These are phyloP conservation scores for Meira miltonrushii DNA, from an alignment of 1,284 basidiomycete genomes.

Conservation along the genomic window DNA sequence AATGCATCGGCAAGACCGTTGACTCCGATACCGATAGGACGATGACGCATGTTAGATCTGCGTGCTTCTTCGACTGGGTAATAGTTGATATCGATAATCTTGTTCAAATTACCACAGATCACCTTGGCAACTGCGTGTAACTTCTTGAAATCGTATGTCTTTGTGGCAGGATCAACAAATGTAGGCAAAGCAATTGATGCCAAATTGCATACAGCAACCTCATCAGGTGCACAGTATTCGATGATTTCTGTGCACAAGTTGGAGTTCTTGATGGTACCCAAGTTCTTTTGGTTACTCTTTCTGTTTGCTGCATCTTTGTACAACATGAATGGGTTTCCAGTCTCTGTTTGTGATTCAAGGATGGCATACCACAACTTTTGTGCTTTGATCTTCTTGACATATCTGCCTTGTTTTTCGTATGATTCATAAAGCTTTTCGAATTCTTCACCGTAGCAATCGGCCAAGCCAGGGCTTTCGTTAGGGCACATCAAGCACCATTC, in stretches of 20 bases:
- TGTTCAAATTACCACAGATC: slow-evolving; percentile 71
- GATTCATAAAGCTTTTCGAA: slow-evolving; percentile 84
- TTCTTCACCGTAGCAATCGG: slow-evolving; percentile 84
- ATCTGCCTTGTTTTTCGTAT: slow-evolving; percentile 88
- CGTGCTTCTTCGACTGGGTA: slow-evolving; percentile 89
- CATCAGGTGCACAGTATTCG: slow-evolving; percentile 95
- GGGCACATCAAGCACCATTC: slow-evolving; percentile 98
- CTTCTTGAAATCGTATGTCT: slow-evolving; percentile 77
- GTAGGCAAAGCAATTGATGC: slow-evolving; percentile 89
- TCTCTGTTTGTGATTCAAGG: slow-evolving; percentile 95
- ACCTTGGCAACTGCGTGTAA: slow-evolving; percentile 85
- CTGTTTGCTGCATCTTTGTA: slow-evolving; percentile 69
- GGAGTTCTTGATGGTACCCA: slow-evolving; percentile 98
- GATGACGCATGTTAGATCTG: slow-evolving; percentile 92
- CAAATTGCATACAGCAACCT: slow-evolving; percentile 97
- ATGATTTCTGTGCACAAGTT: slow-evolving; percentile 99
- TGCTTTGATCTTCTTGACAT: slow-evolving; percentile 79
- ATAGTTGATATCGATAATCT: slow-evolving; percentile 84
- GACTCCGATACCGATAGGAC: slow-evolving; percentile 95
- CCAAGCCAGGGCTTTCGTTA: slow-evolving; percentile 84
- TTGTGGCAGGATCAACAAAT: slow-evolving; percentile 50
- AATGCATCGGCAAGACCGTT: slow-evolving; percentile 98
- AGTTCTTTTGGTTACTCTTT: slow-evolving; percentile 82
- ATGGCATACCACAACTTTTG: slow-evolving; percentile 99
- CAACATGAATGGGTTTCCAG: slow-evolving; percentile 94